Conservation (phyloP, 805 yeast genomes). For the Candida fluviatilis region DNA sequence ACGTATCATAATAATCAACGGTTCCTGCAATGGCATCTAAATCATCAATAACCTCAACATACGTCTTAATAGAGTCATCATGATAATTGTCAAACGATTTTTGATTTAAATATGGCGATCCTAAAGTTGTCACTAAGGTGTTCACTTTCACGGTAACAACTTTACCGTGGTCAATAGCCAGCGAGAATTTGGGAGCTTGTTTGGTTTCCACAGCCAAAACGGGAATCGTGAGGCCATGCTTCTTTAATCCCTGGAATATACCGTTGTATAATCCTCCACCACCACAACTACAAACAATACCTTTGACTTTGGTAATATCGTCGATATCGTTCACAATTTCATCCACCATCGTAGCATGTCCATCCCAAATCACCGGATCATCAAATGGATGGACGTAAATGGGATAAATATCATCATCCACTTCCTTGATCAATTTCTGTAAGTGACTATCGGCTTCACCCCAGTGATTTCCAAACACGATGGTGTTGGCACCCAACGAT, state of each 20-base stretch:
- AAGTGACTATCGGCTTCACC: conserved; percentile 29
- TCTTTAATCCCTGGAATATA: conserved; percentile 19
- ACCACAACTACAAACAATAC: conserved; percentile 28
- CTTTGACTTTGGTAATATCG: conserved; percentile 18
- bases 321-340: conserved; percentile 17
- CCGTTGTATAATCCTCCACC: conserved; percentile 35
- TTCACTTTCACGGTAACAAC: conserved; percentile 16
- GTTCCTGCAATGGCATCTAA: conserved; percentile 20
- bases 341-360: conserved; percentile 22
- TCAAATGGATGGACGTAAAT: conserved; percentile 33
- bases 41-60: conserved; percentile 19
- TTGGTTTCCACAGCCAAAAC: conserved; percentile 25
- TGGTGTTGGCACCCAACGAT: conserved; percentile 19
- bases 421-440: conserved; percentile 10
- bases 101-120: conserved; percentile 23
- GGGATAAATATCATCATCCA: conserved; percentile 13
- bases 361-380: conserved; percentile 27
- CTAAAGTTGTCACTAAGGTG: conserved; percentile 25
- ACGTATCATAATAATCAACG: conserved; percentile 19
- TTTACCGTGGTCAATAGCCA: conserved; percentile 16
- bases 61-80: conserved; percentile 11
- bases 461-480: conserved; percentile 25
- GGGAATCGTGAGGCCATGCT: conserved; percentile 10
- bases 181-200: conserved; percentile 20
- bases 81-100: conserved; percentile 15